Percentiles rank a stretch among this genome's conserved stretches.
phyloP scores from a whole-genome alignment of 169 alveolate genomes.

The Cryptosporidium ubiquitum region DNA sequence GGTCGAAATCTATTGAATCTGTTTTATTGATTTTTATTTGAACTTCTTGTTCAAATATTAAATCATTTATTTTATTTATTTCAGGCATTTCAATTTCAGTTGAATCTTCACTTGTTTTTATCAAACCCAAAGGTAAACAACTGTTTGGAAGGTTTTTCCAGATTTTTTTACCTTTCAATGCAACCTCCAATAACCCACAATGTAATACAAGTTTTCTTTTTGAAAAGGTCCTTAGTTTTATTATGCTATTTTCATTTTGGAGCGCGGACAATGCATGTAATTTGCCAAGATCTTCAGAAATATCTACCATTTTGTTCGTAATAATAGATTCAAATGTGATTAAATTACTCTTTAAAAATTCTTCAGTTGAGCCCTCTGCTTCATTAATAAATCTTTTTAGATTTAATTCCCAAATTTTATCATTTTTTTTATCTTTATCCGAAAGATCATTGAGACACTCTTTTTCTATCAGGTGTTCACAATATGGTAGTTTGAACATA shows the following conservation, averaged over 20 bases:
- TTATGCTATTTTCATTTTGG: background rate
- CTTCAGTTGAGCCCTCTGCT: background rate
- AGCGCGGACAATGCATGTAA: background rate
- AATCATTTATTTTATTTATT: background rate
- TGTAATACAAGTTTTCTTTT: slow-evolving; percentile 30
- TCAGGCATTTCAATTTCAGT: slow-evolving; percentile 21
- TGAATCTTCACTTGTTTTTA: background rate
- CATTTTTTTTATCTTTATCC: background rate
- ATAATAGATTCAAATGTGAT: slow-evolving; percentile 11
- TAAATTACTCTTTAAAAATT: background rate
- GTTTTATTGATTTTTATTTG: background rate
- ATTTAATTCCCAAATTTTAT: background rate
- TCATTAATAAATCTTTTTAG: background rate
- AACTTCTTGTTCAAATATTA: slow-evolving; percentile 40
- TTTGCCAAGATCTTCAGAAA: slow-evolving; percentile 47
- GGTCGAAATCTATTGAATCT: background rate
- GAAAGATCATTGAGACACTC: background rate
- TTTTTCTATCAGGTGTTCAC: background rate
- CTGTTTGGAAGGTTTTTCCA: slow-evolving; percentile 57
- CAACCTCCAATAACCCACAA: slow-evolving; percentile 18
- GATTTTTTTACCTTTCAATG: slow-evolving; percentile 4
- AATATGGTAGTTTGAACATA: background rate
- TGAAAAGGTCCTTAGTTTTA: slow-evolving; percentile 15
- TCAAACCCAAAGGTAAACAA: slow-evolving; percentile 16
- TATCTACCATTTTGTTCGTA: background rate